Percentiles rank a stretch among this genome's conserved stretches.
Conservation (phyloP, 2,329 filamentous ascomycete genomes). For the Paramyrothecium roridum region DNA sequence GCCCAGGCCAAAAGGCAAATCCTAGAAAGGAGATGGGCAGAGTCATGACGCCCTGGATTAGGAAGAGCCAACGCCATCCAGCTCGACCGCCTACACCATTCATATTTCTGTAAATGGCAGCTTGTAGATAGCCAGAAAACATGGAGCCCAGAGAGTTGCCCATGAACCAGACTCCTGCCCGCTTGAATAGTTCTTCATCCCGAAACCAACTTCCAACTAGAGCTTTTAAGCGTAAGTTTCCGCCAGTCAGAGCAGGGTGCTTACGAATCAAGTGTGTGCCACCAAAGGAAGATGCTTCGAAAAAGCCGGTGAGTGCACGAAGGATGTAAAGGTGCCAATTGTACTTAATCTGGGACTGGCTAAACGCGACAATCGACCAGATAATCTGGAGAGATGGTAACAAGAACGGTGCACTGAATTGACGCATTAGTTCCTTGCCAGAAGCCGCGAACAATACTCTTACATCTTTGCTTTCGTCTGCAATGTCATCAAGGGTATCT, state of each 20-base stretch:
- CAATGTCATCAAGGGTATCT: conserved; percentile 22
- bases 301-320: conserved; percentile 17
- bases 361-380: conserved; percentile 21
- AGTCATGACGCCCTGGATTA: conserved; percentile 30
- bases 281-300: conserved; percentile 19
- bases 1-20: conserved; percentile 21
- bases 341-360: conserved; percentile 16
- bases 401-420: conserved; percentile 14
- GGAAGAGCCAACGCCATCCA: conserved; percentile 39
- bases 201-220: conserved; percentile 14
- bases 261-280: conserved; percentile 23
- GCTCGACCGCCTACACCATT: conserved; percentile 38
- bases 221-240: neutral
- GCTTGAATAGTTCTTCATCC: conserved; percentile 37
- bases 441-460: neutral
- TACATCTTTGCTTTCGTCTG: conserved; percentile 22
- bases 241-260: neutral
- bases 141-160: conserved; percentile 19
- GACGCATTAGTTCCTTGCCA: neutral
- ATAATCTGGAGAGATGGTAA: conserved; percentile 17
- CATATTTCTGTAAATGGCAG: conserved; percentile 32
- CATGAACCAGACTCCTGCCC: conserved; percentile 46
- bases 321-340: conserved; percentile 21
- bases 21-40: conserved; percentile 22
- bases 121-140: conserved; percentile 23